A percentile compares a stretch with the other conserved stretches of the same genome.
Conservation (phyloP, 225 moss, liverwort and hornwort species). For the Sphagnum tenellum region DNA sequence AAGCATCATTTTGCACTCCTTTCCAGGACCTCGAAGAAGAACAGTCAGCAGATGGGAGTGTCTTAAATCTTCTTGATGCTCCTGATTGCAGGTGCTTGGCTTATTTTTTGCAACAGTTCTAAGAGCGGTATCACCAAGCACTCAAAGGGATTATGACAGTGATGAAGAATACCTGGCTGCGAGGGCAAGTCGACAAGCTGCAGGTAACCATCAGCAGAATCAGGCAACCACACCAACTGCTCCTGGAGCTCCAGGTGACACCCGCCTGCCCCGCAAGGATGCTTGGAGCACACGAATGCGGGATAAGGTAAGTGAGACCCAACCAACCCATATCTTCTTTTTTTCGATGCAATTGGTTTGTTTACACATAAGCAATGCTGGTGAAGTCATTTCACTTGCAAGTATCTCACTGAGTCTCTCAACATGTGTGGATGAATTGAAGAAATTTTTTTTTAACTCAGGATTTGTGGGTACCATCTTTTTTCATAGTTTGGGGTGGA, state of each 20-base stretch:
- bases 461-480: too few species aligned
- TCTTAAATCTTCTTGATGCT: too few species aligned
- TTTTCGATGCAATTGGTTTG: too few species aligned
- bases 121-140: conserved; percentile 44
- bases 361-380: too few species aligned
- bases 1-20: too few species aligned
- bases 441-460: too few species aligned
- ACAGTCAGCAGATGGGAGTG: too few species aligned
- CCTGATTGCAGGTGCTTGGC: conserved; percentile 51
- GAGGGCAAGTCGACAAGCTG: conserved; percentile 35
- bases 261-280: conserved; percentile 63
- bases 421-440: too few species aligned
- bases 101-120: conserved; percentile 68
- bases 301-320: conserved; percentile 47
- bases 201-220: conserved; percentile 46
- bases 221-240: conserved; percentile 28
- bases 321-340: too few species aligned
- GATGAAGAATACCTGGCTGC: conserved; percentile 77
- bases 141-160: conserved; percentile 69
- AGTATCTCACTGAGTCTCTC: too few species aligned
- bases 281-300: conserved; percentile 99
- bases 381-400: too few species aligned
- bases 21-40: too few species aligned
- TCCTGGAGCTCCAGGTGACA: conserved; percentile 42
- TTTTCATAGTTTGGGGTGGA: conserved; percentile 65